Percentiles rank a stretch among this genome's conserved stretches.
Conservation (phyloP, 768 basidiomycete genomes). For the Boletus tomentosulus region DNA sequence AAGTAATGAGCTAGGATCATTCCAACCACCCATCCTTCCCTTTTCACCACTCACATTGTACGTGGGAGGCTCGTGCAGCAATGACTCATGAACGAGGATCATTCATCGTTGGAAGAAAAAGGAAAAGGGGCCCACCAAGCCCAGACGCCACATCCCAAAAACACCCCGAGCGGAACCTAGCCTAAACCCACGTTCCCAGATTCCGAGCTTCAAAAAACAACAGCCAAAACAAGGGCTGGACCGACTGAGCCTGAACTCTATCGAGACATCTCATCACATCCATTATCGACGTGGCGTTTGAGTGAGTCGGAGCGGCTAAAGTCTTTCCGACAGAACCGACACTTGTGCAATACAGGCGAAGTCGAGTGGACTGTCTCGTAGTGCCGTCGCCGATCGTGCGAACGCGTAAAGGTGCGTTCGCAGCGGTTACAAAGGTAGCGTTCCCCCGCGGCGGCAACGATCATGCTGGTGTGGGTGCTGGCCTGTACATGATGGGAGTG, state of each 20-base stretch:
- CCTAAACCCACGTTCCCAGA: conserved; percentile 14
- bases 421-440: conserved; percentile 71
- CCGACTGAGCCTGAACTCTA: conserved; percentile 15
- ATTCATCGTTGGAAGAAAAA: conserved; percentile 3
- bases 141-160: conserved; percentile 13
- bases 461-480: conserved; percentile 12
- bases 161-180: conserved; percentile 8
- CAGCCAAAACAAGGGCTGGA: not conserved
- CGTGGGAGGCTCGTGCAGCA: conserved; percentile 7
- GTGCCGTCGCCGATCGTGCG: conserved; percentile 80
- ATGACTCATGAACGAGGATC: conserved; percentile 19
- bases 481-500: conserved; percentile 6
- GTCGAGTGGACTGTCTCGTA: conserved; percentile 71
- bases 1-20: not conserved
- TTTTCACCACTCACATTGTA: not conserved
- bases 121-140: conserved; percentile 2
- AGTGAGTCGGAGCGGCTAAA: conserved; percentile 78
- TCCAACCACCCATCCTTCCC: not conserved
- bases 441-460: conserved; percentile 38
- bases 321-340: conserved; percentile 70
- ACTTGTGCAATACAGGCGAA: conserved; percentile 61
- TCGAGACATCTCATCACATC: conserved; percentile 62
- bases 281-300: conserved; percentile 80
- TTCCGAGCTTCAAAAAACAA: conserved; percentile 7
- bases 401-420: conserved; percentile 74